Evolutionary conservation across 495 filamentous ascomycete genomes (phyloP).

Genomic region (Aspergillus olivimuriae): DNA sequence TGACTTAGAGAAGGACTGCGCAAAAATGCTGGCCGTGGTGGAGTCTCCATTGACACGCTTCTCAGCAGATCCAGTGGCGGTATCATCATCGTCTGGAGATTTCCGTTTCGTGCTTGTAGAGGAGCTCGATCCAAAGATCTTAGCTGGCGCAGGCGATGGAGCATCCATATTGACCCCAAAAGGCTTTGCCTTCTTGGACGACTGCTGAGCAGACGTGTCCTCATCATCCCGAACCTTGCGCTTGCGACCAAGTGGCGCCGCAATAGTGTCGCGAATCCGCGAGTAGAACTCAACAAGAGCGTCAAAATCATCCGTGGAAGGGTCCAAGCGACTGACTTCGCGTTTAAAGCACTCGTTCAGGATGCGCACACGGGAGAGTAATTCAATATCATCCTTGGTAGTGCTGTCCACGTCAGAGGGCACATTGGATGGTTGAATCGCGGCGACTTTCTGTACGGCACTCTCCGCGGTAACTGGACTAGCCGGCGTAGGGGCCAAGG

Average conservation of each 20-base stretch:
- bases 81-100: conserved; percentile 12
- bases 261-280: conserved; percentile 28
- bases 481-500: not conserved
- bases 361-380: conserved; percentile 20
- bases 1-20: conserved; percentile 36
- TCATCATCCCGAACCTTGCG: conserved; percentile 15
- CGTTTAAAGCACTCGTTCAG: conserved; percentile 31
- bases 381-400: conserved; percentile 14
- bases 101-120: conserved; percentile 14
- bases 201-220: not conserved
- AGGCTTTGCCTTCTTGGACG: conserved; percentile 17
- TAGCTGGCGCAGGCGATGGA: conserved; percentile 5
- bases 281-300: conserved; percentile 27
- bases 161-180: not conserved
- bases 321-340: conserved; percentile 22
- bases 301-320: conserved; percentile 26
- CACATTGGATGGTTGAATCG: conserved; percentile 14
- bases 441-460: conserved; percentile 7
- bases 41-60: conserved; percentile 25
- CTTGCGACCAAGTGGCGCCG: conserved; percentile 23
- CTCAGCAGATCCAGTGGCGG: conserved; percentile 4
- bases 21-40: conserved; percentile 34
- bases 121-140: conserved; percentile 9
- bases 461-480: not conserved
- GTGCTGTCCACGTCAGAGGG: conserved; percentile 11